Percentiles rank a stretch among this genome's conserved stretches.
Evolutionary conservation across 495 filamentous ascomycete species (phyloP).

Genomic region (Rusavskia elegans): DNA sequence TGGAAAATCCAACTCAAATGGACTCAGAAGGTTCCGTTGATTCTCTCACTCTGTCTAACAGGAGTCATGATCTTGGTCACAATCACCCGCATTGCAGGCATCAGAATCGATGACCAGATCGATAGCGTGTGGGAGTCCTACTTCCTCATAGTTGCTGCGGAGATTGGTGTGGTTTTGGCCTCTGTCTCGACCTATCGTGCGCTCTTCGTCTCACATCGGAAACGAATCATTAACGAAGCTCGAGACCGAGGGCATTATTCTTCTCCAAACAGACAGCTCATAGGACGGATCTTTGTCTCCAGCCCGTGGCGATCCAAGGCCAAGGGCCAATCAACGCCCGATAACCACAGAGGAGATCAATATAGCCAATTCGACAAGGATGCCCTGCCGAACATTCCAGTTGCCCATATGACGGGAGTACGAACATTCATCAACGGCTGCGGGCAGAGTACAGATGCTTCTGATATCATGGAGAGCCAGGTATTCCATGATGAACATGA

Average conservation of each 20-base stretch:
- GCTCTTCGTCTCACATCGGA: conserved; percentile 4
- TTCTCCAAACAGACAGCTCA: neutral
- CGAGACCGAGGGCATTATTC: neutral
- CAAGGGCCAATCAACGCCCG: neutral
- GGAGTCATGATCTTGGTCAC: conserved; percentile 8
- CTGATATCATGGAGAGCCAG: conserved; percentile 1
- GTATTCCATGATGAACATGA: neutral
- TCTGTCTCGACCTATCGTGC: conserved; percentile 11
- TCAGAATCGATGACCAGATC: neutral
- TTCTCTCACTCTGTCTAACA: conserved; percentile 10
- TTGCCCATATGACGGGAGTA: conserved; percentile 6
- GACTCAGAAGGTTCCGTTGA: conserved; percentile 12
- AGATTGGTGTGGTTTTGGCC: conserved; percentile 9
- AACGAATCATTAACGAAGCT: neutral
- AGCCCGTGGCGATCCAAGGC: neutral
- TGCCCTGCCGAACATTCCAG: neutral
- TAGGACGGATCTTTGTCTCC: neutral
- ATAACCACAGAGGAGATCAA: neutral
- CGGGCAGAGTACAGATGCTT: neutral
- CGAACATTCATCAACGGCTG: conserved; percentile 8
- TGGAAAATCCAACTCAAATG: conserved; percentile 6
- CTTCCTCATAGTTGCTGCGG: conserved; percentile 10
- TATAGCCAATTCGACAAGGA: neutral
- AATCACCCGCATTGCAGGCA: conserved; percentile 4
- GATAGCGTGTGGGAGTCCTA: conserved; percentile 10